These are phyloP conservation scores for Zea mays DNA, from an alignment of 176 grass and related monocot genomes.

Conservation along the genomic window DNA sequence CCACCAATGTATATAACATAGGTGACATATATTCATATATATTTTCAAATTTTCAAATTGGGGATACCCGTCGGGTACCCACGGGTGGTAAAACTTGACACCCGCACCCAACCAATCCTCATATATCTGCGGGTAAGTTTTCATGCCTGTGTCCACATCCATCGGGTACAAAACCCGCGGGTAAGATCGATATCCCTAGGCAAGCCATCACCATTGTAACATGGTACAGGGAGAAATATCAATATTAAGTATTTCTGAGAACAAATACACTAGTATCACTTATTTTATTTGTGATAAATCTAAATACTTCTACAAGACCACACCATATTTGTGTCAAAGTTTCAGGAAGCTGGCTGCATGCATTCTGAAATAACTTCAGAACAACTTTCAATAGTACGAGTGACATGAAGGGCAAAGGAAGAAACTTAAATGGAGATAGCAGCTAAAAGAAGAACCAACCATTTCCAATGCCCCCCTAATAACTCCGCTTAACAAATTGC, in stretches of 20 bases:
- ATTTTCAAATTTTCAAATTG: too few relatives aligned
- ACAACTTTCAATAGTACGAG: not conserved
- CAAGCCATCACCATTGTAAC: not conserved
- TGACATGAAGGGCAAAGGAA: not conserved
- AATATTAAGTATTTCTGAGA: not conserved
- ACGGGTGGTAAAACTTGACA: too few relatives aligned
- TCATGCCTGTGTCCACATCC: too few relatives aligned
- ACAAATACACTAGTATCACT: not conserved
- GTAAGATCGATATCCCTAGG: too few relatives aligned
- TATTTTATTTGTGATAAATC: not conserved
- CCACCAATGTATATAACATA: too few relatives aligned
- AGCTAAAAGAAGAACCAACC: slow-evolving; percentile 51
- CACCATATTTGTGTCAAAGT: not conserved
- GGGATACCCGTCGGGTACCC: too few relatives aligned
- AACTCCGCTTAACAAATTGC: slow-evolving; percentile 92
- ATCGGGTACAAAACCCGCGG: too few relatives aligned
- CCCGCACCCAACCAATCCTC: too few relatives aligned
- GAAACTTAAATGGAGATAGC: not conserved
- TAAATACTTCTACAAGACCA: not conserved
- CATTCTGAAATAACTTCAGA: not conserved
- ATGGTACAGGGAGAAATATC: not conserved
- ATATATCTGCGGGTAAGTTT: too few relatives aligned
- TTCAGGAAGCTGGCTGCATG: not conserved
- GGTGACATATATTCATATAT: too few relatives aligned
- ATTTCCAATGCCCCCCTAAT: slow-evolving; percentile 94